Conservation (phyloP, 108 stramenopile species). For the Aurantiochytrium sp. region DNA sequence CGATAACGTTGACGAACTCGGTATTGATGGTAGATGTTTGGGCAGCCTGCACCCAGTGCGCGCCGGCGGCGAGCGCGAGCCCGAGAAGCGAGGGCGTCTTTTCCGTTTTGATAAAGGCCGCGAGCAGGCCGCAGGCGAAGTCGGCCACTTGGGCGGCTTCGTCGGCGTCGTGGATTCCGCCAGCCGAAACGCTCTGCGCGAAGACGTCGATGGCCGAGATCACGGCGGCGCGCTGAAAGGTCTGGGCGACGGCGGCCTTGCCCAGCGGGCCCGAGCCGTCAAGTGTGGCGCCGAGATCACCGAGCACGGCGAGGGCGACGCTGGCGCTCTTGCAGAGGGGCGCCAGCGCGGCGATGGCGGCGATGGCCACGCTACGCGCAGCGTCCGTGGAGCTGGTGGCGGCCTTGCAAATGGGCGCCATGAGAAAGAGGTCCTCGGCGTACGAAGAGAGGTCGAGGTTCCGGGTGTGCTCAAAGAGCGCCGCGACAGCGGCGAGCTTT, state of each 20-base stretch:
- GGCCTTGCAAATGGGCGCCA: neutral
- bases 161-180: neutral
- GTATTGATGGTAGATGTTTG: neutral
- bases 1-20: neutral
- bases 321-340: neutral
- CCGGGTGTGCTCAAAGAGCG: neutral
- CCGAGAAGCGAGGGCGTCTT: neutral
- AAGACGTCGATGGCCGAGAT: neutral
- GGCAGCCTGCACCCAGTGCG: neutral
- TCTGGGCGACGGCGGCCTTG: slow-evolving; percentile 1
- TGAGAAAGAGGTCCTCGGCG: neutral
- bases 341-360: neutral
- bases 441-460: neutral
- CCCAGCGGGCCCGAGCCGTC: neutral
- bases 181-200: neutral
- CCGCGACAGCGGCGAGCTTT: neutral
- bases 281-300: neutral
- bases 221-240: neutral
- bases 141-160: slow-evolving; percentile 11
- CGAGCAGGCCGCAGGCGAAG: neutral
- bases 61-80: neutral
- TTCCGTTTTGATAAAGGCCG: neutral
- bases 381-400: neutral
- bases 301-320: neutral
- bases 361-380: neutral